Percentiles rank a stretch among this genome's conserved stretches.
Evolutionary conservation across 176 grass and related monocot genomes (phyloP).

Genomic region (Aegilops sharonensis): DNA sequence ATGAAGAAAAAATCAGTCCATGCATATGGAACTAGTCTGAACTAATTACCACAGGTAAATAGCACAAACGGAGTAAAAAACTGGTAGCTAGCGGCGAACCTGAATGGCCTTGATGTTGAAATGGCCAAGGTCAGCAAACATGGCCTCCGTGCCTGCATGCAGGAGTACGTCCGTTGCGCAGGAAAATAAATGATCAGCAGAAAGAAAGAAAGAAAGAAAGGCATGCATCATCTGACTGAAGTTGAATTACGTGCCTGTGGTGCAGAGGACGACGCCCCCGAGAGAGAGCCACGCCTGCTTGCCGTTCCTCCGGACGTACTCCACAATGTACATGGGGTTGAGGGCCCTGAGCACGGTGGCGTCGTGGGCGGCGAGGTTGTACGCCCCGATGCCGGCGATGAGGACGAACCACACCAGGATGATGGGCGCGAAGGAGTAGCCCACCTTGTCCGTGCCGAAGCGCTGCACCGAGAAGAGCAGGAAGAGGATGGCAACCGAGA

Average conservation of each 20-base stretch:
- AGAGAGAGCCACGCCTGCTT: conserved; percentile 69
- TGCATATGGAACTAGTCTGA: too few relatives aligned
- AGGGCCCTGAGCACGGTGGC: conserved; percentile 48
- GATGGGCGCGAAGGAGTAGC: conserved; percentile 69
- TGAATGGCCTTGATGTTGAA: conserved; percentile 72
- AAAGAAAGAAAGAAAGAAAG: too few relatives aligned
- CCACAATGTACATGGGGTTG: conserved; percentile 59
- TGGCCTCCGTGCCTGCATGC: conserved; percentile 67
- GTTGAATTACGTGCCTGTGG: conserved; percentile 45
- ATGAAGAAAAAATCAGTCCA: too few relatives aligned
- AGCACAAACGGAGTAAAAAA: too few relatives aligned
- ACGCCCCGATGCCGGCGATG: conserved; percentile 46
- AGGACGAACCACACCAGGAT: conserved; percentile 63
- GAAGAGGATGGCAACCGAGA: conserved; percentile 64
- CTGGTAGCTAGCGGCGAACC: background rate
- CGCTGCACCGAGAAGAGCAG: conserved; percentile 61
- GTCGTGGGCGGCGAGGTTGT: conserved; percentile 58
- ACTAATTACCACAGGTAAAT: too few relatives aligned
- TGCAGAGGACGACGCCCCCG: conserved; percentile 67
- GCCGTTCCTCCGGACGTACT: conserved; percentile 51
- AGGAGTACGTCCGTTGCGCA: too few relatives aligned
- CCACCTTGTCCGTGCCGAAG: conserved; percentile 75
- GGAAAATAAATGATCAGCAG: too few relatives aligned
- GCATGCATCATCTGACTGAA: too few relatives aligned
- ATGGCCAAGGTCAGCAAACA: conserved; percentile 84